Evolutionary conservation across 306 rosid species (phyloP).

Genomic region (Pyrus communis): DNA sequence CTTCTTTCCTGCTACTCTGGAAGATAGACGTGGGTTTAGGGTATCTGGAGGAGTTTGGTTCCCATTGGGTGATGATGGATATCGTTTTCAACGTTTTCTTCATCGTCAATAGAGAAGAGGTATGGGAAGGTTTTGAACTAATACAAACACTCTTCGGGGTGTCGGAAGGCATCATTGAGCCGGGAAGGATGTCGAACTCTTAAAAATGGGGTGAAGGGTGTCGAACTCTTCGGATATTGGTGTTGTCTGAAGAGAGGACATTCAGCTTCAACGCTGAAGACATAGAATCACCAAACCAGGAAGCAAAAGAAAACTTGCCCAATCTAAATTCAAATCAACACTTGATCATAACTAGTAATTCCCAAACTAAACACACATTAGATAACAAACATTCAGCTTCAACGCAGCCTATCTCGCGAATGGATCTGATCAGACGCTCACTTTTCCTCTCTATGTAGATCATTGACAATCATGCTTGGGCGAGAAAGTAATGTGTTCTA

Average conservation of each 20-base stretch:
- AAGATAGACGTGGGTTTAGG: constrained; percentile 29
- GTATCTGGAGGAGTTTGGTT: constrained; percentile 22
- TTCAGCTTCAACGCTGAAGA: no score
- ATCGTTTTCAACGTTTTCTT: constrained; percentile 22
- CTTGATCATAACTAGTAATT: no score
- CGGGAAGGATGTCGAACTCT: neutral
- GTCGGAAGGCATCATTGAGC: constrained; percentile 7
- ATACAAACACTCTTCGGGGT: neutral
- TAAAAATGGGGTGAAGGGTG: neutral
- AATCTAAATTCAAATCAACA: no score
- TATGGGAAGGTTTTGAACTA: constrained; percentile 1
- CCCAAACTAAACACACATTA: no score
- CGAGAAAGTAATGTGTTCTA: neutral
- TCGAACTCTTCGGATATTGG: no score
- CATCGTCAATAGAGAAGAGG: constrained; percentile 12
- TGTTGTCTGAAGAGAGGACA: no score
- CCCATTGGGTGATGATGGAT: constrained; percentile 42
- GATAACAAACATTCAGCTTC: no score
- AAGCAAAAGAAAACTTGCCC: no score
- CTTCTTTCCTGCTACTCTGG: constrained; percentile 28
- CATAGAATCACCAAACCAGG: no score
- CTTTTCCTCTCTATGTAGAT: neutral
- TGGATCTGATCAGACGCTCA: neutral
- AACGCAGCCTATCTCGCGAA: no score
- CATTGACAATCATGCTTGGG: neutral